Conservation (phyloP, 75 land plant genomes). For the Chamaecyparis obtusa region DNA sequence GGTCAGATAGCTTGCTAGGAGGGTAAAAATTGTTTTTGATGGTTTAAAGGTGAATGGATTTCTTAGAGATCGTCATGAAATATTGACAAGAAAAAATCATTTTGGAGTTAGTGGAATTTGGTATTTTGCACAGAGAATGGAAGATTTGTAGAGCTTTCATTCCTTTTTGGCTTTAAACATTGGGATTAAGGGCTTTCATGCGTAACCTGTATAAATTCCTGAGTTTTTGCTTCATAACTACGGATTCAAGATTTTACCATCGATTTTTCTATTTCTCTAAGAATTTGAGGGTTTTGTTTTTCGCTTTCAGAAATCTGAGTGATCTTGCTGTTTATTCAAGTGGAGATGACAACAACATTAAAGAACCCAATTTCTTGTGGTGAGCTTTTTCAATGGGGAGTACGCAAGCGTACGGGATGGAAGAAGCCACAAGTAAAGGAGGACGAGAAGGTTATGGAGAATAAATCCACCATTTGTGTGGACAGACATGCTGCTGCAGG, state of each 20-base stretch:
- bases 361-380: not conserved
- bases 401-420: not conserved
- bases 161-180: not conserved
- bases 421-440: not conserved
- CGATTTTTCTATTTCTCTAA: not conserved
- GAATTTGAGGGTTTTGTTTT: not conserved
- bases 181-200: not conserved
- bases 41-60: too few species aligned
- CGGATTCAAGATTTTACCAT: not conserved
- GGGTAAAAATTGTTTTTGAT: too few species aligned
- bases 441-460: not conserved
- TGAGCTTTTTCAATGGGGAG: not conserved
- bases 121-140: not conserved
- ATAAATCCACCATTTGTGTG: not conserved
- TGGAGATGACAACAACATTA: not conserved
- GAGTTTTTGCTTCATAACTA: not conserved
- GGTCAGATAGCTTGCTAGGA: not conserved
- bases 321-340: not conserved
- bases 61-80: too few species aligned
- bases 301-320: not conserved
- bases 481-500: conserved; percentile 1
- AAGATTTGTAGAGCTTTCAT: not conserved
- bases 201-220: not conserved
- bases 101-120: not conserved
- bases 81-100: not conserved